phyloP scores from a whole-genome alignment of 768 basidiomycete genomes.

The Amanita exitialis region DNA sequence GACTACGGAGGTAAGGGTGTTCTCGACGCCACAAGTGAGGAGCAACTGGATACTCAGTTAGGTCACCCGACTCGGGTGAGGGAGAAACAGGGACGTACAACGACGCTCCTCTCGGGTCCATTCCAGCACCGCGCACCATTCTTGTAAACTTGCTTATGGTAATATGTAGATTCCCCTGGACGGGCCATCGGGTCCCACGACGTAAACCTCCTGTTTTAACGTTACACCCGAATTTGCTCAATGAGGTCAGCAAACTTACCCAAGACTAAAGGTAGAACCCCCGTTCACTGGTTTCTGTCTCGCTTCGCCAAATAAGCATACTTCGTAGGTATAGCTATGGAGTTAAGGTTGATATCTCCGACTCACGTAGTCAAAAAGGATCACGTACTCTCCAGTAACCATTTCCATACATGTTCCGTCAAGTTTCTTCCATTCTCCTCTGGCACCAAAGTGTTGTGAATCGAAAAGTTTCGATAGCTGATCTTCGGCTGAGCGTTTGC shows the following conservation, averaged over 20 bases:
- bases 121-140: conserved; percentile 93
- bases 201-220: conserved; percentile 48
- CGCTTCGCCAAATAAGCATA: conserved; percentile 85
- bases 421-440: conserved; percentile 96
- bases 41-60: conserved; percentile 43
- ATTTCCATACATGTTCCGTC: conserved; percentile 72
- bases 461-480: conserved; percentile 62
- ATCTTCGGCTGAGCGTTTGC: conserved; percentile 41
- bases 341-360: not conserved
- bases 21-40: conserved; percentile 79
- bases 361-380: not conserved
- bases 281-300: conserved; percentile 83
- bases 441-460: conserved; percentile 52
- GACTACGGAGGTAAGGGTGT: conserved; percentile 62
- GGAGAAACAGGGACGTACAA: conserved; percentile 32
- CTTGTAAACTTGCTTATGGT: conserved; percentile 74
- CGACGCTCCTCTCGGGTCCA: conserved; percentile 81
- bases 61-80: not conserved
- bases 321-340: conserved; percentile 82
- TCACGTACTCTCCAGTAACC: conserved; percentile 81
- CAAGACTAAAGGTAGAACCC: conserved; percentile 66
- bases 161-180: conserved; percentile 63
- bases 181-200: conserved; percentile 67
- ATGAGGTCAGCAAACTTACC: conserved; percentile 41
- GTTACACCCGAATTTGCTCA: not conserved